phyloP scores from a whole-genome alignment of 805 yeast genomes.

The Barnettozyma vustinii region DNA sequence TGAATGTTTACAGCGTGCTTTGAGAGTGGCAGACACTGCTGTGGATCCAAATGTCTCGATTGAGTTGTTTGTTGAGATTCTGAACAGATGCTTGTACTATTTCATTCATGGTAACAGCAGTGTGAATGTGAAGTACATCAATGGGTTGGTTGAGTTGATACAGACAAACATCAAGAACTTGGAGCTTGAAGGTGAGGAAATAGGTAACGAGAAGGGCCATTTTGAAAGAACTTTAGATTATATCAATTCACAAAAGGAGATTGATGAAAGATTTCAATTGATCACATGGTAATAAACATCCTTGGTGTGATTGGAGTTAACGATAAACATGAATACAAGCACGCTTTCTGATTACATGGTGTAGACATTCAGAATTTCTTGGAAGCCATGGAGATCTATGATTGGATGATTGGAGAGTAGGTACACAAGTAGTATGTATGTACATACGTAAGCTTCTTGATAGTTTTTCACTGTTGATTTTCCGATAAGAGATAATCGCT shows the following conservation, averaged over 20 bases:
- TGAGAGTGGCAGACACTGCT: constrained; percentile 90
- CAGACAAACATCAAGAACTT: constrained; percentile 45
- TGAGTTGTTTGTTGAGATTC: constrained; percentile 83
- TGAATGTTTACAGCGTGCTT: constrained; percentile 84
- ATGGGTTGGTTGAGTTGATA: constrained; percentile 81
- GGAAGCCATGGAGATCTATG: no score
- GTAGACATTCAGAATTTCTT: not conserved
- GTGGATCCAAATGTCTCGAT: constrained; percentile 72
- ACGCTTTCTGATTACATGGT: not conserved
- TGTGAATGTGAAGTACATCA: constrained; percentile 70
- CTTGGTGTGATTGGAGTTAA: not conserved
- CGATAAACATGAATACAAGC: not conserved
- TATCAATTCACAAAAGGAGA: constrained; percentile 59
- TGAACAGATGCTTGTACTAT: constrained; percentile 81
- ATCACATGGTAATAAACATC: constrained; percentile 30
- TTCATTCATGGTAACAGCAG: constrained; percentile 72
- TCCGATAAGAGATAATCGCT: not conserved
- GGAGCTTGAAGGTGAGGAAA: constrained; percentile 14
- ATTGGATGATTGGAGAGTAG: no score
- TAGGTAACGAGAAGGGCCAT: constrained; percentile 35
- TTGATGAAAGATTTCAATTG: constrained; percentile 63
- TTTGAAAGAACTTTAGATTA: constrained; percentile 71
- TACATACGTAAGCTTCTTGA: no score
- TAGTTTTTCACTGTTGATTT: no score
- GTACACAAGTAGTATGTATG: no score